A percentile compares a stretch with the other conserved stretches of the same genome.
Conservation (phyloP, 1,284 basidiomycete species). For the Moesziomyces globuligerus region DNA sequence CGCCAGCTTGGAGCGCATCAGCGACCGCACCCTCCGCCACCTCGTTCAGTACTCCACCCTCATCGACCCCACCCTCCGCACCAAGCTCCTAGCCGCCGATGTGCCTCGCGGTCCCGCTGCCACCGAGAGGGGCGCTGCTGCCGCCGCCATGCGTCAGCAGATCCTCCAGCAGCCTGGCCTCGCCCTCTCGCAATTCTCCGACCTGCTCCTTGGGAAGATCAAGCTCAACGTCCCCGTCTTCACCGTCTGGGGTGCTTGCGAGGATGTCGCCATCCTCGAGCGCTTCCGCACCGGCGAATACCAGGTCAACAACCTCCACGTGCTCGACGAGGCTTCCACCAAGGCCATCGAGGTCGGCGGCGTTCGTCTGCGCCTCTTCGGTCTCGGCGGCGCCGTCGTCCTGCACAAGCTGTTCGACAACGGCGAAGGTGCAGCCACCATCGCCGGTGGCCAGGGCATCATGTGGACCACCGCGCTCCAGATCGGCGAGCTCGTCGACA, state of each 20-base stretch:
- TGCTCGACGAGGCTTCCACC: constrained; percentile 94
- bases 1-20: constrained; percentile 85
- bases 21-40: constrained; percentile 90
- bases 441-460: constrained; percentile 95
- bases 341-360: constrained; percentile 90
- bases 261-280: constrained; percentile 91
- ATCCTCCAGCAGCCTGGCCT: constrained; percentile 67
- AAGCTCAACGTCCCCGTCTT: constrained; percentile 79
- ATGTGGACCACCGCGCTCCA: constrained; percentile 99
- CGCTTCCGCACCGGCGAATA: constrained; percentile 87
- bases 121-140: constrained; percentile 27
- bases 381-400: constrained; percentile 93
- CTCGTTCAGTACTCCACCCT: constrained; percentile 98
- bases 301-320: constrained; percentile 78
- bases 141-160: constrained; percentile 50
- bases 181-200: constrained; percentile 88
- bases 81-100: constrained; percentile 78
- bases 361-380: constrained; percentile 89
- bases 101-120: constrained; percentile 57
- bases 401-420: constrained; percentile 98
- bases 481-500: constrained; percentile 97
- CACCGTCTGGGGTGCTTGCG: constrained; percentile 97
- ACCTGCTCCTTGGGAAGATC: constrained; percentile 78
- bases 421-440: constrained; percentile 91
- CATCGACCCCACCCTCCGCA: constrained; percentile 82